A percentile compares a stretch with the other conserved stretches of the same genome.
phyloP scores from a whole-genome alignment of 345 rosid species.

The Acer negundo region DNA sequence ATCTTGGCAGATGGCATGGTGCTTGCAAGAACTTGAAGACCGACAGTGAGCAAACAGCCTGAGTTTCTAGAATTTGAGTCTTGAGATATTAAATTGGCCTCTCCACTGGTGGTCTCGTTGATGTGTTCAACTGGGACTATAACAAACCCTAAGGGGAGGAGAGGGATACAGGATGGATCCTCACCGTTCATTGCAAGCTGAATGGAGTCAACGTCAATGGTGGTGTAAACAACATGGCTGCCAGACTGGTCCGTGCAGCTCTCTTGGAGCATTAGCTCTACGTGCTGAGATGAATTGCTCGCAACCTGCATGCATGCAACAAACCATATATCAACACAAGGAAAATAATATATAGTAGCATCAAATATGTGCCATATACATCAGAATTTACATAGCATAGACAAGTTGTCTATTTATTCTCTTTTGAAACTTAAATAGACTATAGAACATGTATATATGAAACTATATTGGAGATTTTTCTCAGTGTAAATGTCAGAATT shows the following conservation, averaged over 20 bases:
- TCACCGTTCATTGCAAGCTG: slow-evolving; percentile 80
- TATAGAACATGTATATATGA: too few relatives aligned
- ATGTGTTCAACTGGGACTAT: slow-evolving; percentile 51
- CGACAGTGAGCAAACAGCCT: slow-evolving; percentile 77
- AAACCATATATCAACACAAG: neutral
- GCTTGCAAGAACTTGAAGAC: slow-evolving; percentile 82
- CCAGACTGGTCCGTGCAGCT: slow-evolving; percentile 84
- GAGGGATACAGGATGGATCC: slow-evolving; percentile 74
- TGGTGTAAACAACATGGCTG: slow-evolving; percentile 73
- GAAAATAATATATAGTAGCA: neutral
- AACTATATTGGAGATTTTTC: too few relatives aligned
- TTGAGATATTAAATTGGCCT: slow-evolving; percentile 25
- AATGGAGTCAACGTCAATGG: slow-evolving; percentile 67
- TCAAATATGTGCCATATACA: neutral
- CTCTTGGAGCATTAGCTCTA: slow-evolving; percentile 91
- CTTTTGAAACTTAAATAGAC: too few relatives aligned
- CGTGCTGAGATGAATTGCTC: slow-evolving; percentile 80
- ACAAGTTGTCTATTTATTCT: too few relatives aligned
- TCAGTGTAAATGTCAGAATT: too few relatives aligned
- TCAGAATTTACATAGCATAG: too few relatives aligned
- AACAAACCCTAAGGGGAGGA: slow-evolving; percentile 79
- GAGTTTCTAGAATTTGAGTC: slow-evolving; percentile 21
- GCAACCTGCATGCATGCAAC: slow-evolving; percentile 50
- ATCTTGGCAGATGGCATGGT: slow-evolving; percentile 69
- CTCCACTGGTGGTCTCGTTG: slow-evolving; percentile 7